phyloP scores from a whole-genome alignment of 202 grass and related monocot species.

The Brachypodium distachyon region DNA sequence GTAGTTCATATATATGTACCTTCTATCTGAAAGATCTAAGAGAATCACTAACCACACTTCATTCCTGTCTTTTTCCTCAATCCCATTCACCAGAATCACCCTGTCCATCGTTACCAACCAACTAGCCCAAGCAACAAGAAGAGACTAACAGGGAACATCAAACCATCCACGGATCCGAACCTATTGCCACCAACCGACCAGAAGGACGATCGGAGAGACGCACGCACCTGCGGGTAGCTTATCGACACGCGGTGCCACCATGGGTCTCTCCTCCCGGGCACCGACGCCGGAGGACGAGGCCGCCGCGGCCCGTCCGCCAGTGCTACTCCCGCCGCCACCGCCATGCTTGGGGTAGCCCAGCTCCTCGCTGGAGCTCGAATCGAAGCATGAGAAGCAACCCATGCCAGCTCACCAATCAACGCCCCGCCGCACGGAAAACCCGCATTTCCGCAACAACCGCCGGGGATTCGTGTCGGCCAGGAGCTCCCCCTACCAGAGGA shows the following conservation, averaged over 20 bases:
- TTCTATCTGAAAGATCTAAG: not conserved
- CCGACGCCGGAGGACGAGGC: constrained; percentile 17
- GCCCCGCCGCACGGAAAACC: not conserved
- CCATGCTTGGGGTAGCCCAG: constrained; percentile 28
- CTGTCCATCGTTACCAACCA: not conserved
- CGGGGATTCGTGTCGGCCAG: not conserved
- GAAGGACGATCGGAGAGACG: not conserved
- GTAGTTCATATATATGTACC: not conserved
- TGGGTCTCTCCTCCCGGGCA: constrained; percentile 21
- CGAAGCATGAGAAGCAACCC: constrained; percentile 93
- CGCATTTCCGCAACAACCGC: constrained; percentile 17
- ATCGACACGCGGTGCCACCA: constrained; percentile 33
- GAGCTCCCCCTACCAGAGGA: not conserved
- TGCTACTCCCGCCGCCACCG: constrained; percentile 12
- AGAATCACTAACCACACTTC: not conserved
- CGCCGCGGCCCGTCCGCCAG: not conserved
- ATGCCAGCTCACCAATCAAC: constrained; percentile 26
- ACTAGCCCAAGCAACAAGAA: not conserved
- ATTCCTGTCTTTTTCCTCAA: constrained; percentile 4
- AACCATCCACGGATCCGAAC: constrained; percentile 29
- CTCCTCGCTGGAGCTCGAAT: constrained; percentile 30
- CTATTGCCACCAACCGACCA: constrained; percentile 6
- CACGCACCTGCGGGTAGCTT: constrained; percentile 34
- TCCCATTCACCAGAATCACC: constrained; percentile 7
- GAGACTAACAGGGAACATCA: constrained; percentile 2